A percentile compares a stretch with the other conserved stretches of the same genome.
These are phyloP conservation scores for Paecilomyces niveus DNA, from an alignment of 2,329 filamentous ascomycete species.

Conservation along the genomic window DNA sequence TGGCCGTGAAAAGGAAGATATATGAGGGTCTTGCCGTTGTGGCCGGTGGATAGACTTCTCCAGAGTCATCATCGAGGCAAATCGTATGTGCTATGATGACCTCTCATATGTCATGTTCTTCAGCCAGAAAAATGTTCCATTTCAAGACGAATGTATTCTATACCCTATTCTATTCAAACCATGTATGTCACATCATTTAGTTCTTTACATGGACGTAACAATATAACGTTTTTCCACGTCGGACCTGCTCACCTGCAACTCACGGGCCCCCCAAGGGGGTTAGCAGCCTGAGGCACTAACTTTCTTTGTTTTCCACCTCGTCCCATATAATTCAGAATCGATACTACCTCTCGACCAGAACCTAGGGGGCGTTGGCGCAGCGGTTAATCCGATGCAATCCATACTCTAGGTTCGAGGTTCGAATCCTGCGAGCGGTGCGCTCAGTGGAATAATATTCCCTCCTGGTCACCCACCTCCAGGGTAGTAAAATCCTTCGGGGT, in stretches of 20 bases:
- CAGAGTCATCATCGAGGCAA: not conserved
- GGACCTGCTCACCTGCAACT: too few species aligned
- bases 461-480: too few species aligned
- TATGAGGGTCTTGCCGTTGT: slow-evolving; percentile 93
- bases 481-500: too few species aligned
- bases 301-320: too few species aligned
- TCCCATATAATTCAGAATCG: not conserved
- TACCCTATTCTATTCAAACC: not conserved
- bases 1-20: slow-evolving; percentile 81
- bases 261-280: not conserved
- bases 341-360: not conserved
- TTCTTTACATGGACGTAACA: not conserved
- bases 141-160: not conserved
- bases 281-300: too few species aligned
- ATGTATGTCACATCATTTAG: not conserved
- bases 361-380: slow-evolving; percentile 1
- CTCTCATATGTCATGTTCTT: not conserved
- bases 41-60: slow-evolving; percentile 47
- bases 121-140: not conserved
- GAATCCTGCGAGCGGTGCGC: too few species aligned
- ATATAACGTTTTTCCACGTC: not conserved
- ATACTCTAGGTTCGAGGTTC: too few species aligned
- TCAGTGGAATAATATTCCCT: not conserved
- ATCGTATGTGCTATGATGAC: not conserved
- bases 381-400: too few species aligned